Evolutionary conservation across 257 asterid genomes (phyloP).

Genomic region (Phtheirospermum japonicum): DNA sequence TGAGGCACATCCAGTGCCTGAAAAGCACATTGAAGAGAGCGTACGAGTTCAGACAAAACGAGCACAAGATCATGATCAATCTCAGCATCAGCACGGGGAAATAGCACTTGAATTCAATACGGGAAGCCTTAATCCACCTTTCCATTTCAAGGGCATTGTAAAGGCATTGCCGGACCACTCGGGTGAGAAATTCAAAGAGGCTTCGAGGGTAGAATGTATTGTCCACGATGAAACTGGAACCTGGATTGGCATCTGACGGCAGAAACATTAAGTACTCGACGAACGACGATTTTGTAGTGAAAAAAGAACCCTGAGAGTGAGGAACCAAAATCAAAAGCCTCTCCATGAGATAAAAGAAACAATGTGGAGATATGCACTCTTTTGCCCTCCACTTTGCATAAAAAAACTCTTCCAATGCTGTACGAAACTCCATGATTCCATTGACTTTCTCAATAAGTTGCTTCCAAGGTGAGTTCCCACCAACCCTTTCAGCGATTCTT

Average conservation of each 20-base stretch:
- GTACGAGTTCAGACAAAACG: conserved; percentile 42
- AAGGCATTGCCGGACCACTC: conserved; percentile 31
- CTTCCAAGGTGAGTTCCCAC: conserved; percentile 35
- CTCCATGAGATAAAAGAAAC: conserved; percentile 61
- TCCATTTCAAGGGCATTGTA: not conserved
- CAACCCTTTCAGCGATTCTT: conserved; percentile 23
- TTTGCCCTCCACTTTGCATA: conserved; percentile 27
- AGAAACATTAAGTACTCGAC: conserved; percentile 38
- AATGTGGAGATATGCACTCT: conserved; percentile 50
- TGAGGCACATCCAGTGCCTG: conserved; percentile 10
- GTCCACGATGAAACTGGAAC: conserved; percentile 9
- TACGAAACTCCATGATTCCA: not conserved
- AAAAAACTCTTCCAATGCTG: conserved; percentile 44
- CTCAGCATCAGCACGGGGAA: conserved; percentile 40
- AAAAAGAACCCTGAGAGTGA: conserved; percentile 34
- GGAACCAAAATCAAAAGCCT: conserved; percentile 45
- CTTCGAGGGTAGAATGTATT: not conserved
- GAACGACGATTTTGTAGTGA: conserved; percentile 45
- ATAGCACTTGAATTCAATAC: conserved; percentile 20
- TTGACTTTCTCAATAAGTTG: conserved; percentile 30
- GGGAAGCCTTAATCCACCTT: conserved; percentile 37
- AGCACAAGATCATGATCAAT: conserved; percentile 41
- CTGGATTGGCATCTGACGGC: conserved; percentile 23
- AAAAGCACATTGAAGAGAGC: conserved; percentile 17
- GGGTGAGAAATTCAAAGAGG: conserved; percentile 15